A percentile compares a stretch with the other conserved stretches of the same genome.
Conservation (phyloP, 2,329 filamentous ascomycete species). For the Trichoderma brevicompactum region DNA sequence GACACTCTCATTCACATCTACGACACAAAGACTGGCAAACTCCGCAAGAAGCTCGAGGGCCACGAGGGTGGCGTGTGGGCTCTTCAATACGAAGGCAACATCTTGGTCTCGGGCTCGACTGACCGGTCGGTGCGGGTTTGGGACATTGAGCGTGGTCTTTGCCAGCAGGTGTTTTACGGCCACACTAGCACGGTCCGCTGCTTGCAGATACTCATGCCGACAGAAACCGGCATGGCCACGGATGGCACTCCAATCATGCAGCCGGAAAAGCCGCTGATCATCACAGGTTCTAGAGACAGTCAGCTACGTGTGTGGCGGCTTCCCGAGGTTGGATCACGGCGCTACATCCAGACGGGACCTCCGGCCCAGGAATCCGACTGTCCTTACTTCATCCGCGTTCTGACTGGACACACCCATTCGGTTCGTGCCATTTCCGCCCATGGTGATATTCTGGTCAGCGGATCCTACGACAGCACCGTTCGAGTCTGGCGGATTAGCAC, state of each 20-base stretch:
- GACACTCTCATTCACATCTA: conserved; percentile 98
- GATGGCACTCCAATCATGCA: conserved; percentile 82
- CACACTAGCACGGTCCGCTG: conserved; percentile 97
- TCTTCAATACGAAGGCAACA: conserved; percentile 93
- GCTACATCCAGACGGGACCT: conserved; percentile 78
- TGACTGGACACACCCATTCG: conserved; percentile 87
- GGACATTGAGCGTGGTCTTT: conserved; percentile 93
- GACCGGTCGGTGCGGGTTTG: conserved; percentile 98
- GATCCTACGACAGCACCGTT: conserved; percentile 94
- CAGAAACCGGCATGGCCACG: conserved; percentile 70
- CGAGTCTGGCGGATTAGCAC: conserved; percentile 98
- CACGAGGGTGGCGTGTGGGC: conserved; percentile 99
- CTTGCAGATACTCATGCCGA: conserved; percentile 89
- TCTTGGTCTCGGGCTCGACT: conserved; percentile 92
- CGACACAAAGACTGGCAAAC: conserved; percentile 89
- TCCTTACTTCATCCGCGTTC: conserved; percentile 88
- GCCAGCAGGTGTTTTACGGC: conserved; percentile 94
- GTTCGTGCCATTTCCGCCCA: conserved; percentile 95
- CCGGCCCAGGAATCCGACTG: conserved; percentile 78
- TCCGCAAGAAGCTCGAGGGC: conserved; percentile 82
- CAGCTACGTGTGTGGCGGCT: conserved; percentile 94
- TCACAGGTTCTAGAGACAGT: conserved; percentile 94
- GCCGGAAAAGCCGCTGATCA: conserved; percentile 93
- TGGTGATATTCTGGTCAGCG: conserved; percentile 93
- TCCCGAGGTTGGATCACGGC: conserved; percentile 75